Evolutionary conservation across 2,329 filamentous ascomycete species (phyloP), one percentile per base, ranked within the genome.

Genomic region (Botrytis byssoidea): DNA sequence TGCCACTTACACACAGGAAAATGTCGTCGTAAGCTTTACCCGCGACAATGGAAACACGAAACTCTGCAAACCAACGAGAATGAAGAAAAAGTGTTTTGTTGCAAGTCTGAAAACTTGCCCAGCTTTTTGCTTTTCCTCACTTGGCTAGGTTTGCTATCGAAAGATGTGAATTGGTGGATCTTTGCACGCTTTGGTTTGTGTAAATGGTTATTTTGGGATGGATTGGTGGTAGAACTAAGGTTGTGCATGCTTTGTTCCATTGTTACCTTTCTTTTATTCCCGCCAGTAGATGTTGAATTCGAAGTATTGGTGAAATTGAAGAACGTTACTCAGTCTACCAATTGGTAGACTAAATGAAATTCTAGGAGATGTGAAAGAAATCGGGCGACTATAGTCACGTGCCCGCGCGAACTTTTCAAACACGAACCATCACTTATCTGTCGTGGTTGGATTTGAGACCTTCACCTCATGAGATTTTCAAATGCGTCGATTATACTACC

Each of bases 21-120:
- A 40, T 37, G 69, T 37, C 57, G 69, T 71, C 69, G 69, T 71
- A 71, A 71, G 69, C 69, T 71, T 65, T 71, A 71, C 22, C 69
- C 69, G 59, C 64, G 55, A 65, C 42, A 57, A 40, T 68, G 35
- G 66, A 68, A 35, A 40, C 29, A 71, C 40, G 29, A 63, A 63
- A n/a, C 3, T 25, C 12, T 51, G 22, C 25, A 64, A 25, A 35
- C 55, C 51, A 46, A 70, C 51, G 44, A 70, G 18, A 63, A 9
- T 71, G 59, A 29, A 64, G 44, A 42, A 64, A 48, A 71, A 29
- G 1, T 0, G 22, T 67, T 68, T 72, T 72, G 70, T 72, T 72
- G 70, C 63, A 72, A 57, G 37, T 72, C 70, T 59, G n/a, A 68
- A 35, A 46, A 60, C 29, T 72, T 60, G 70, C 70, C 70, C 70